Evolutionary conservation across 148 eudicot genomes (phyloP), one percentile per base, ranked within the genome.

Genomic region (Silene uniflora): DNA sequence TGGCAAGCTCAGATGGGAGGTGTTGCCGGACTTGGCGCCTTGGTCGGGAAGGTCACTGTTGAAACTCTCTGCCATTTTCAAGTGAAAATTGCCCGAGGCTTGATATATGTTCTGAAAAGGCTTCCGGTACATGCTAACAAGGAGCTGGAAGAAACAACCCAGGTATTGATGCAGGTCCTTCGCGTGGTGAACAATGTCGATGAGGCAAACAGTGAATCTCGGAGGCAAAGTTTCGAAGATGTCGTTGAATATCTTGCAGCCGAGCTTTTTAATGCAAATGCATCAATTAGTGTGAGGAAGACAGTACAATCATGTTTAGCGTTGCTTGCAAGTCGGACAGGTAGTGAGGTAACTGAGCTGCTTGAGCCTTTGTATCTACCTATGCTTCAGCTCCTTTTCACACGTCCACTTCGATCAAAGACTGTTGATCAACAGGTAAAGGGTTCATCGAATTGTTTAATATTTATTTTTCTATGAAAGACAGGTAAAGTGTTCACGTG

Each of bases 1-100:
- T 94, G 98, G 98, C 97, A 94, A 82, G 89, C 97, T 75, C 96
- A 91, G 76, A 94, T 90, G 80, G 98, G 98, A 27, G 98, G 98
- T 74, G 97, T 91, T 74, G 86, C 89, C 78, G 98, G 98, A 54
- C 91, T 94, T 78, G 96, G 98, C 62, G 87, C 98, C 76, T 81
- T 94, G 83, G 89, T 94, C 73, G 98, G 97, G 67, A 94, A 94
- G 84, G 98, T 94, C 77, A 91, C 98, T 74, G 98, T 90, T 78
- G 98, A 94, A 74, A 86, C 88, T 72, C 76, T 94, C 42, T 91
- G 96, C 73, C 71, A 79, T 52, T 94, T 91, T 75, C 98, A 94
- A 84, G 93, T 94, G 59, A 89, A 84, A 67, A 77, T 94, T 69
- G 91, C 89, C n/a, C 82, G 98, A 63, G 97, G 93, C 12, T 85